Base-by-base conservation (phyloP, 2,329 filamentous ascomycete genomes). In the Hymenotorrendiella dingleyae region DNA sequence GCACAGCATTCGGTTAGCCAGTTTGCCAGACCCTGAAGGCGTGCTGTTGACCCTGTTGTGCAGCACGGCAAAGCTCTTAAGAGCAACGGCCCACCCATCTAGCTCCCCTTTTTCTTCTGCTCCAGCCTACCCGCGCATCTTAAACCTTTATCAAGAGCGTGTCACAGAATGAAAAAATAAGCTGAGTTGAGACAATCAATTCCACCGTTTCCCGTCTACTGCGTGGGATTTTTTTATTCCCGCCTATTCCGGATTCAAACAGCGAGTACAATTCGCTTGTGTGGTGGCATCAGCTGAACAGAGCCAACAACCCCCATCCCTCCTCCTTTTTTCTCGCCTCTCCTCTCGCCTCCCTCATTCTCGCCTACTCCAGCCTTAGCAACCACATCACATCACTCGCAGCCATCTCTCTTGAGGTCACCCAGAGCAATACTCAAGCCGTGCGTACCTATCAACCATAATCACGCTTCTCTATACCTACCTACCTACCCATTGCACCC, bases 121-220 rank as follows among this genome's bases (percentile, higher is more conserved):
- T n/a, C n/a, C n/a, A n/a, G n/a, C n/a, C n/a, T n/a, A n/a, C n/a
- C n/a, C n/a, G n/a, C n/a, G n/a, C n/a, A n/a, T n/a, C n/a, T n/a
- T n/a, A n/a, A n/a, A n/a, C n/a, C n/a, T n/a, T n/a, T n/a, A n/a
- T n/a, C n/a, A n/a, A n/a, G n/a, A n/a, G n/a, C n/a, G n/a, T n/a
- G n/a, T n/a, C n/a, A n/a, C n/a, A 19, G n/a, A 29, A 17, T 20
- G 17, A 26, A 17, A 33, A 20, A 32, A 34, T 40, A 35, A 53
- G 53, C 49, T 49, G 53, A 53, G 52, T 54, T 53, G 49, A 55
- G 51, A 52, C 51, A 51, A 50, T 35, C 41, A 21, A 30, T 26
- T 46, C 40, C n/a, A n/a, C n/a, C n/a, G n/a, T n/a, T 36, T 26
- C 39, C 27, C 21, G 19, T 24, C 17, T 6, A 33, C 22, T 33